phyloP scores from a whole-genome alignment of 345 rosid genomes.

The Aquilaria yunnanensis region DNA sequence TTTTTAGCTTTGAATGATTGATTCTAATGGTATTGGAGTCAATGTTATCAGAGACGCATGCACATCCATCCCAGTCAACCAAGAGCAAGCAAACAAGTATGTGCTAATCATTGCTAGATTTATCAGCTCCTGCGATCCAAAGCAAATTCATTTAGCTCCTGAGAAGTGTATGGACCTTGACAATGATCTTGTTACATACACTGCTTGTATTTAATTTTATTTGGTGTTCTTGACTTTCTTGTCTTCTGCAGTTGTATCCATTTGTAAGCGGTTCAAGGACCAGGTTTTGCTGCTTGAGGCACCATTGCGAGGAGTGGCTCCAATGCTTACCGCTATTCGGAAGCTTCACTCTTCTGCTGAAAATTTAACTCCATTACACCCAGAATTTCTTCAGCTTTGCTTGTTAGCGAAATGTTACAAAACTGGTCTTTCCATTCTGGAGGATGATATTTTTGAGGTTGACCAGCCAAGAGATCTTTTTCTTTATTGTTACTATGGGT shows the following conservation, averaged over 20 bases:
- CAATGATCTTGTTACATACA: not conserved
- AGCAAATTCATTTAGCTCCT: slow-evolving; percentile 68
- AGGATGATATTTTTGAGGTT: slow-evolving; percentile 83
- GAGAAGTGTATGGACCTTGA: slow-evolving; percentile 53
- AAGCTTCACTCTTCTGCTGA: slow-evolving; percentile 72
- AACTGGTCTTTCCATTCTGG: slow-evolving; percentile 67
- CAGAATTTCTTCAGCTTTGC: slow-evolving; percentile 85
- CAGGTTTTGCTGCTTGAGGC: slow-evolving; percentile 50
- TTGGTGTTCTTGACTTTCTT: slow-evolving; percentile 14
- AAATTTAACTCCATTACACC: slow-evolving; percentile 83
- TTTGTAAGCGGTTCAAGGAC: slow-evolving; percentile 85
- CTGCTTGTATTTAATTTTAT: not conserved
- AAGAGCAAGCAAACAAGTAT: slow-evolving; percentile 43
- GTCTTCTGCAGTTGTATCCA: slow-evolving; percentile 45
- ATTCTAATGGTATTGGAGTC: not conserved
- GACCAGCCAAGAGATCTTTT: slow-evolving; percentile 86
- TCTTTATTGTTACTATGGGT: slow-evolving; percentile 95
- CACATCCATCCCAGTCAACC: slow-evolving; percentile 32
- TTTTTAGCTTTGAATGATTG: not conserved
- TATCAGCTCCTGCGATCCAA: slow-evolving; percentile 51
- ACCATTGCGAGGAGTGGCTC: slow-evolving; percentile 71
- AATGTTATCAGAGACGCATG: slow-evolving; percentile 43
- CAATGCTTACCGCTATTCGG: slow-evolving; percentile 59
- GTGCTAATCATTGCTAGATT: slow-evolving; percentile 47
- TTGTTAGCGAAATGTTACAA: slow-evolving; percentile 69